Conservation (phyloP, 1,284 basidiomycete genomes). For the Kalmanozyma brasiliensis region DNA sequence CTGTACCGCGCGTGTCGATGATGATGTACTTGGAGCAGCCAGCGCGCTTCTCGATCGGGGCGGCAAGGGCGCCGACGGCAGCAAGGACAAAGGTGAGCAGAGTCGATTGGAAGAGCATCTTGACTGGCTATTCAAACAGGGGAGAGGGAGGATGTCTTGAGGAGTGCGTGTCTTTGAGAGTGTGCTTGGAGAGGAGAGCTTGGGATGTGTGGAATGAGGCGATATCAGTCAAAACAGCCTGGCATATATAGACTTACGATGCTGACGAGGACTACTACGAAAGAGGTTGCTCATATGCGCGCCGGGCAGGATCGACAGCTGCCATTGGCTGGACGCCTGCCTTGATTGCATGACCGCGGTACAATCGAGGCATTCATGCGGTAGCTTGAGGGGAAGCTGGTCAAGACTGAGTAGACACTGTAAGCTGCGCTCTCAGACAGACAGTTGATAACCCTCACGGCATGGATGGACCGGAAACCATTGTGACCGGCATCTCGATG, state of each 20-base stretch:
- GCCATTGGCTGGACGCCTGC: too few relatives aligned
- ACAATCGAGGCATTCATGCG: too few relatives aligned
- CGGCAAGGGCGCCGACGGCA: conserved; percentile 13
- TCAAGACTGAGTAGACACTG: not conserved
- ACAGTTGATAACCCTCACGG: too few relatives aligned
- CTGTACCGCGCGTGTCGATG: conserved; percentile 66
- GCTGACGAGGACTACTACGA: too few relatives aligned
- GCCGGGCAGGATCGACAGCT: too few relatives aligned
- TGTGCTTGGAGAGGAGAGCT: not conserved
- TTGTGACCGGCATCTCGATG: too few relatives aligned
- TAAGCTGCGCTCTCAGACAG: conserved; percentile 1
- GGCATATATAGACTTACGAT: too few relatives aligned
- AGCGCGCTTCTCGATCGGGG: conserved; percentile 22
- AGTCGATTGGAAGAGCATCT: conserved; percentile 23
- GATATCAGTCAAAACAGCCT: too few relatives aligned
- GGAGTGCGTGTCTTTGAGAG: too few relatives aligned
- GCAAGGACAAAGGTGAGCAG: conserved; percentile 14
- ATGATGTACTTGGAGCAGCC: conserved; percentile 42
- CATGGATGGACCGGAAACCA: too few relatives aligned
- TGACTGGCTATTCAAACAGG: not conserved
- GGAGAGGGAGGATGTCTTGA: not conserved
- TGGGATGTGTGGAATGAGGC: not conserved
- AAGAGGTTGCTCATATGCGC: conserved; percentile 6
- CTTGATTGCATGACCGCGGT: too few relatives aligned
- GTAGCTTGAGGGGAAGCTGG: not conserved